Evolutionary conservation across 768 basidiomycete species (phyloP).

Genomic region (Fistulinella prunicolor): DNA sequence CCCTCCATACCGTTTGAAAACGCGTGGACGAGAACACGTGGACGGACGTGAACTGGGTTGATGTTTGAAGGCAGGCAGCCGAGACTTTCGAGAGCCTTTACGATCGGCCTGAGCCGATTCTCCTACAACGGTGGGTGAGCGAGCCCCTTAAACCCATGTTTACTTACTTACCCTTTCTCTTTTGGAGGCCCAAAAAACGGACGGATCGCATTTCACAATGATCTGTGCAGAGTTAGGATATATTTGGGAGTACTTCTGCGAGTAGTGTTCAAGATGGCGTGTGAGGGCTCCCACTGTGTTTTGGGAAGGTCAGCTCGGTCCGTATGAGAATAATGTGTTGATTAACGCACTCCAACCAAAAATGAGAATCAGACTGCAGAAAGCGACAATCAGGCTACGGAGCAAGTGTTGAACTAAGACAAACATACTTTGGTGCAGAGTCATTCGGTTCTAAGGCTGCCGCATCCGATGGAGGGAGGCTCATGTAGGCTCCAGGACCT

Average conservation of each 20-base stretch:
- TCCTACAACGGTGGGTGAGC: slow-evolving; percentile 16
- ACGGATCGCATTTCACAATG: slow-evolving; percentile 20
- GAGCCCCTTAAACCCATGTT: not conserved
- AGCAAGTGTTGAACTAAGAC: not conserved
- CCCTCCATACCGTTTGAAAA: slow-evolving; percentile 28
- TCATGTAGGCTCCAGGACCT: slow-evolving; percentile 16
- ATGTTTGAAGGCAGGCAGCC: slow-evolving; percentile 14
- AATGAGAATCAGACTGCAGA: slow-evolving; percentile 25
- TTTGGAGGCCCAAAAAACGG: slow-evolving; percentile 16
- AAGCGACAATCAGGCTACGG: not conserved
- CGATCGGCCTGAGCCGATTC: slow-evolving; percentile 18
- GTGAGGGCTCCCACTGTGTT: slow-evolving; percentile 27
- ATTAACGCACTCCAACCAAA: slow-evolving; percentile 29
- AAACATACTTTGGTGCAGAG: slow-evolving; percentile 22
- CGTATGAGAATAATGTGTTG: not conserved
- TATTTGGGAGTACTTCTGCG: slow-evolving; percentile 22
- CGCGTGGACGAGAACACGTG: slow-evolving; percentile 27
- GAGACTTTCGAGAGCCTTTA: slow-evolving; percentile 21
- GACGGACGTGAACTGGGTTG: not conserved
- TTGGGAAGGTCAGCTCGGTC: not conserved
- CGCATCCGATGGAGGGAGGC: not conserved
- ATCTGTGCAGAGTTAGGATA: slow-evolving; percentile 29
- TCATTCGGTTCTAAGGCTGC: slow-evolving; percentile 1
- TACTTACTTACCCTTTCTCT: slow-evolving; percentile 10
- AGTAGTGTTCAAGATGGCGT: slow-evolving; percentile 25